Evolutionary conservation across 2,329 filamentous ascomycete genomes (phyloP), one percentile per base, ranked within the genome.

Genomic region (Achaetomium macrosporum): DNA sequence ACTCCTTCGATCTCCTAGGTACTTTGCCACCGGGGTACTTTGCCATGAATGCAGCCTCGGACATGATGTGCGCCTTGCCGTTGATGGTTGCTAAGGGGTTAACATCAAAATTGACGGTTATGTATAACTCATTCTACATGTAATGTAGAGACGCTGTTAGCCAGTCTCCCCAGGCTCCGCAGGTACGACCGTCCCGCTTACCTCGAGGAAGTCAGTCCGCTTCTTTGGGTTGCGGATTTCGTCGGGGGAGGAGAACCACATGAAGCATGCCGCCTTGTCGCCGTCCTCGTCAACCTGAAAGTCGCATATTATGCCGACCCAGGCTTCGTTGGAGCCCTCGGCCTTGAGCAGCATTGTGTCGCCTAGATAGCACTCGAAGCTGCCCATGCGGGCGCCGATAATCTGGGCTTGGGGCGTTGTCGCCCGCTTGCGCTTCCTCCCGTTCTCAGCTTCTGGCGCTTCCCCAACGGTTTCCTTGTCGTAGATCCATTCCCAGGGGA

Each of bases 181-280:
- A 5, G 7, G 39, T 30, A 10, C 33, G n/a, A 17, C 35, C 11
- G 19, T 45, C 7, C 25, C n/a, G 41, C 72, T 53, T 73, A 87
- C 83, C 65, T 81, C 81, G 48, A 95, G 69, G 54, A 82, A 89
- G 69, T 99, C 93, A 12, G 75, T 78, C 64, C 90, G 78, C 72
- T 93, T 95, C 71, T 88, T 92, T 53, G 83, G 80, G 65, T 85
- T 87, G 29, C 85, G 82, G 56, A 96, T 89, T 70, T 97, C 92
- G 64, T 87, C 88, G 63, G 95, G 88, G 0, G 88, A 90, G 0
- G 88, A 90, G 66, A 99, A 96, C 93, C 93, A 99, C 78, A 96
- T 85, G 65, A 99, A 93, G 57, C 86, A 87, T 51, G 88, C 92
- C 25, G 85, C 83, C 75, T 90, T 96, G 41, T 87, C 81, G 3